Evolutionary conservation across 768 basidiomycete species (phyloP).

Genomic region (Lactarius hengduanensis): DNA sequence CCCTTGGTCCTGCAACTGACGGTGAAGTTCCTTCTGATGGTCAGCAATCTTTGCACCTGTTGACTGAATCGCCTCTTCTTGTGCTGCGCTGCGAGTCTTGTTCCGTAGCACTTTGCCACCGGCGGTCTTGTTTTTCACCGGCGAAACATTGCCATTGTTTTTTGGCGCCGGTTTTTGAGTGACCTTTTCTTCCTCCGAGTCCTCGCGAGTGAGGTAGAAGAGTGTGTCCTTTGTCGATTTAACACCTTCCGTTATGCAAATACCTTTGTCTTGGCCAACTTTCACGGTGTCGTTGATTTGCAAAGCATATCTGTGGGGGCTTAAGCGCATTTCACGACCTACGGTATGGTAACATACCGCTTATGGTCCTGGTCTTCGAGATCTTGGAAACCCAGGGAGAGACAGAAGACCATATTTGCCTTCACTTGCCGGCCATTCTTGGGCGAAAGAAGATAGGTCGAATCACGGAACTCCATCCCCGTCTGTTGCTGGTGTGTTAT

Average conservation of each 20-base stretch:
- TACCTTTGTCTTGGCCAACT: slow-evolving; percentile 61
- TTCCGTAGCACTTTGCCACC: slow-evolving; percentile 86
- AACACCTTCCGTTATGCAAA: slow-evolving; percentile 78
- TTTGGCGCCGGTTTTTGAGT: slow-evolving; percentile 56
- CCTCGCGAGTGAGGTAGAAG: slow-evolving; percentile 74
- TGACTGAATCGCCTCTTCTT: slow-evolving; percentile 80
- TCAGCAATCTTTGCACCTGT: slow-evolving; percentile 76
- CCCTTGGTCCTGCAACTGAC: slow-evolving; percentile 72
- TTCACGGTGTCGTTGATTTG: slow-evolving; percentile 88
- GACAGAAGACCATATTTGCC: slow-evolving; percentile 81
- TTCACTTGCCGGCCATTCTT: slow-evolving; percentile 75
- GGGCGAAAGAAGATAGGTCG: slow-evolving; percentile 72
- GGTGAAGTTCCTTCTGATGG: slow-evolving; percentile 84
- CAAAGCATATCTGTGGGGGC: slow-evolving; percentile 67
- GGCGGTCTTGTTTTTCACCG: slow-evolving; percentile 68
- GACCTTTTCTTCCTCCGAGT: slow-evolving; percentile 53
- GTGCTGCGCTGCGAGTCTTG: slow-evolving; percentile 84
- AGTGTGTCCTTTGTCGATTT: slow-evolving; percentile 85
- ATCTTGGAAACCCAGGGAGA: slow-evolving; percentile 83
- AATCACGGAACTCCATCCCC: slow-evolving; percentile 94
- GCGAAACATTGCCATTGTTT: slow-evolving; percentile 60
- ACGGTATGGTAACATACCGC: slow-evolving; percentile 50
- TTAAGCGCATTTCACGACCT: background rate
- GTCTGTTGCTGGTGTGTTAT: slow-evolving; percentile 50
- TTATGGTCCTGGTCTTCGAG: slow-evolving; percentile 73